A percentile compares a stretch with the other conserved stretches of the same genome.
phyloP scores from a whole-genome alignment of 2,329 filamentous ascomycete species.

The Thielaviopsis cerberus region DNA sequence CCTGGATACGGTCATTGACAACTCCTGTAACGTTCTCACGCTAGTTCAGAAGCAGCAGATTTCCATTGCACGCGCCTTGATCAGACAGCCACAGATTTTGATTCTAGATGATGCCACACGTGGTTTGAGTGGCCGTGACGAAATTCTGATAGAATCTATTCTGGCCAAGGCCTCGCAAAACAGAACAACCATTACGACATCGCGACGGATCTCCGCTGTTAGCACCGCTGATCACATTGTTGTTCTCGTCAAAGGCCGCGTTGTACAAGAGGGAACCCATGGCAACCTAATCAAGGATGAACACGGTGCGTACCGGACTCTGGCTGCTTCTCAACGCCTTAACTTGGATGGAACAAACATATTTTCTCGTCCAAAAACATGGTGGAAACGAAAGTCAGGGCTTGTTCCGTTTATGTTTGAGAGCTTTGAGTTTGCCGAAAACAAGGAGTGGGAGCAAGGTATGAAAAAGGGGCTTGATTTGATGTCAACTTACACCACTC shows the following conservation, averaged over 20 bases:
- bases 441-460: slow-evolving; percentile 6
- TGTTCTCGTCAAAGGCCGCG: slow-evolving; percentile 45
- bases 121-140: slow-evolving; percentile 26
- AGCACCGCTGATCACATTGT: slow-evolving; percentile 44
- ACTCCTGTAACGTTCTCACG: slow-evolving; percentile 35
- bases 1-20: slow-evolving; percentile 26
- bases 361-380: slow-evolving; percentile 4
- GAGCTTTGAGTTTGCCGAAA: slow-evolving; percentile 8
- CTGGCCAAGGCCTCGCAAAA: slow-evolving; percentile 32
- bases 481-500: slow-evolving; percentile 1
- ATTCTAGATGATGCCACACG: slow-evolving; percentile 50
- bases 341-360: slow-evolving; percentile 12
- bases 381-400: slow-evolving; percentile 10
- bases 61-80: slow-evolving; percentile 32
- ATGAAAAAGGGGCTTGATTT: slow-evolving; percentile 7
- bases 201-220: slow-evolving; percentile 38
- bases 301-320: slow-evolving; percentile 24
- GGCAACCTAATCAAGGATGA: slow-evolving; percentile 29
- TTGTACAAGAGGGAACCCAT: slow-evolving; percentile 41
- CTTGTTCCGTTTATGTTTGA: slow-evolving; percentile 7
- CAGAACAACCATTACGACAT: slow-evolving; percentile 45
- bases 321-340: slow-evolving; percentile 21
- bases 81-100: slow-evolving; percentile 31
- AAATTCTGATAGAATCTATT: slow-evolving; percentile 33
- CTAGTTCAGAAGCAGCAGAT: slow-evolving; percentile 50